These are phyloP conservation scores for Spiraea crenata DNA, from an alignment of 331 rosid species.

Conservation along the genomic window DNA sequence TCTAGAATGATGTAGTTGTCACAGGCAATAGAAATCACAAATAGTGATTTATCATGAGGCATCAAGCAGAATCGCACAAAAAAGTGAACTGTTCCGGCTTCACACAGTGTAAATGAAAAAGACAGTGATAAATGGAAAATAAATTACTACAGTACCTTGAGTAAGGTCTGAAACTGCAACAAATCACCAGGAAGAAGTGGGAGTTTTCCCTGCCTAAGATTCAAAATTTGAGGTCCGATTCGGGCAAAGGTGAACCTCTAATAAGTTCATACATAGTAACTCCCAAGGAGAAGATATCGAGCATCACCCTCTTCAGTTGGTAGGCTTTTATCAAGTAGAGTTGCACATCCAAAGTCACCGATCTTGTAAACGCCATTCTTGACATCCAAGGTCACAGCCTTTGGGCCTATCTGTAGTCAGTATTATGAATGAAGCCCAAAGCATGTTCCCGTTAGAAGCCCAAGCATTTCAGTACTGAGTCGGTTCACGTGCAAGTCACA, in stretches of 20 bases:
- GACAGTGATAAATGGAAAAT: not conserved
- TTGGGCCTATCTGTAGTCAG: no score
- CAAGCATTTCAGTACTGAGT: no score
- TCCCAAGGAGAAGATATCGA: constrained; percentile 88
- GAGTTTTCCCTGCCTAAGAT: no score
- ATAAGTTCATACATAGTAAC: constrained; percentile 68
- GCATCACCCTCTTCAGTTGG: constrained; percentile 96
- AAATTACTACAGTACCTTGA: constrained; percentile 57
- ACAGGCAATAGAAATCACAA: no score
- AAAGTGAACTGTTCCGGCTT: not conserved
- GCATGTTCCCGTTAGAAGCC: no score
- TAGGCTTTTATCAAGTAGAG: constrained; percentile 72
- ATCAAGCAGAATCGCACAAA: not conserved
- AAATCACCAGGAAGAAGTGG: constrained; percentile 82
- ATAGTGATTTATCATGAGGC: no score
- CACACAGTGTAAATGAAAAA: not conserved
- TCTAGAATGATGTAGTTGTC: no score
- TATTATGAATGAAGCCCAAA: no score
- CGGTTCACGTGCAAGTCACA: not conserved
- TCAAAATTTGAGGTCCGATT: constrained; percentile 59
- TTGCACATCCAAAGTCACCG: constrained; percentile 96
- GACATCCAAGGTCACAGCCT: no score
- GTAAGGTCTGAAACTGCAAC: constrained; percentile 79
- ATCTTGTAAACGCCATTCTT: constrained; percentile 86
- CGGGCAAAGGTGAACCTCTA: constrained; percentile 64